Evolutionary conservation across 768 basidiomycete genomes (phyloP).

Genomic region (Daedaleopsis sinensis): DNA sequence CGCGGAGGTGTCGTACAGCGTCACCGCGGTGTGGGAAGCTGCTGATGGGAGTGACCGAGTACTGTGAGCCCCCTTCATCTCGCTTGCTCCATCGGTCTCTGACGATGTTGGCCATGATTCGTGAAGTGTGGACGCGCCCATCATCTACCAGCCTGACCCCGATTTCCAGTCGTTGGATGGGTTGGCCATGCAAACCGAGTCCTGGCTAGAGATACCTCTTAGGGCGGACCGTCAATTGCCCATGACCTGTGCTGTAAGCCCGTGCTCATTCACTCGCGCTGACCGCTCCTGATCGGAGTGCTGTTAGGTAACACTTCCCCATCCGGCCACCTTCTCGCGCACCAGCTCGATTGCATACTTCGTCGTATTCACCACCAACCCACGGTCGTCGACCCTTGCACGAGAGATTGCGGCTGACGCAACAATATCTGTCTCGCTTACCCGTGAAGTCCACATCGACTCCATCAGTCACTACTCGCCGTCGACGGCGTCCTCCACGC

Average conservation of each 20-base stretch:
- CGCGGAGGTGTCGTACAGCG: conserved; percentile 53
- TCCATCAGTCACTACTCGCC: conserved; percentile 40
- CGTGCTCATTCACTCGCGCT: background rate
- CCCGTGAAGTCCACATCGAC: conserved; percentile 60
- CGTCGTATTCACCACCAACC: conserved; percentile 70
- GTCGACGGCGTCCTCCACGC: conserved; percentile 38
- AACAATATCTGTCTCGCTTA: conserved; percentile 66
- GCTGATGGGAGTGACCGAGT: conserved; percentile 46
- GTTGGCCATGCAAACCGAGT: conserved; percentile 42
- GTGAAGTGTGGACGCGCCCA: conserved; percentile 63
- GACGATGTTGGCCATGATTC: conserved; percentile 13
- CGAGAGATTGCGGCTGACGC: conserved; percentile 73
- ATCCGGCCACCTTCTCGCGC: conserved; percentile 62
- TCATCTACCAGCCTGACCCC: conserved; percentile 59
- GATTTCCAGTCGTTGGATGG: conserved; percentile 64
- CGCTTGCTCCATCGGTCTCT: background rate
- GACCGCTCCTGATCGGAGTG: background rate
- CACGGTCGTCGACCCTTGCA: conserved; percentile 54
- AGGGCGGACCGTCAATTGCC: conserved; percentile 61
- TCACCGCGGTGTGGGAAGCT: conserved; percentile 63
- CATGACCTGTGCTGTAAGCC: conserved; percentile 66
- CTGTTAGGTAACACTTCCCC: conserved; percentile 64
- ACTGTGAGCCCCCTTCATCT: conserved; percentile 42
- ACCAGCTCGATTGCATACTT: conserved; percentile 67
- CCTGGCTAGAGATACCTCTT: conserved; percentile 73